A percentile compares a stretch with the other conserved stretches of the same genome.
These are phyloP conservation scores for Acidiella bohemica DNA, from an alignment of 495 filamentous ascomycete genomes.

Conservation along the genomic window DNA sequence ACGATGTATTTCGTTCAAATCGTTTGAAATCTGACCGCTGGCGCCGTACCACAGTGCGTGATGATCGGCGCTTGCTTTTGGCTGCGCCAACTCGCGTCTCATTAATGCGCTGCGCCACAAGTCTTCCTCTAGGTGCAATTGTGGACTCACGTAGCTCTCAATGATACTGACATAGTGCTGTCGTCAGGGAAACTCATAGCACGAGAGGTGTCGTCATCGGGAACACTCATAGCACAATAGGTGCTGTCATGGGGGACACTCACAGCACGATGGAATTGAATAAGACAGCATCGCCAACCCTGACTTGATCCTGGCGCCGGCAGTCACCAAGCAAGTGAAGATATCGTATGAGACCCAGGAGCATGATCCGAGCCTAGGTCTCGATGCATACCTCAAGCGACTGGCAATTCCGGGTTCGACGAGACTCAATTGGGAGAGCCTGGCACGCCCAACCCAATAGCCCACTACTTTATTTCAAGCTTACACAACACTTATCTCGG, in stretches of 20 bases:
- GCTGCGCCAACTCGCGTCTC: too few species aligned
- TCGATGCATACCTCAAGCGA: conserved; percentile 10
- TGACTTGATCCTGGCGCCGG: neutral
- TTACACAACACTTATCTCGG: conserved; percentile 94
- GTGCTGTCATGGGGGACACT: neutral
- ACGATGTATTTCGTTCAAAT: too few species aligned
- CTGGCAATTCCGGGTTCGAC: conserved; percentile 1
- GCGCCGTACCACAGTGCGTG: too few species aligned
- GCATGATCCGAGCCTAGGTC: neutral
- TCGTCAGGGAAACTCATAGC: too few species aligned
- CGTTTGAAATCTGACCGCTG: too few species aligned
- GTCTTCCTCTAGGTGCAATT: too few species aligned
- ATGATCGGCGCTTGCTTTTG: too few species aligned
- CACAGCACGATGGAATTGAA: neutral
- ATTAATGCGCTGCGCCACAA: too few species aligned
- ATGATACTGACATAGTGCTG: too few species aligned
- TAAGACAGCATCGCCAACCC: neutral
- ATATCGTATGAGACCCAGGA: conserved; percentile 2
- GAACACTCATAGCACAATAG: too few species aligned
- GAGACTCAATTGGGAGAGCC: conserved; percentile 1
- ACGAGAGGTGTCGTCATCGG: too few species aligned
- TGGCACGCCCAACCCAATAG: conserved; percentile 44
- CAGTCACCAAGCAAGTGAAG: conserved; percentile 11
- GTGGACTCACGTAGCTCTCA: too few species aligned
- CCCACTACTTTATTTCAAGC: conserved; percentile 80